phyloP scores from a whole-genome alignment of 176 grass and related monocot species.

The Oryza nivara region DNA sequence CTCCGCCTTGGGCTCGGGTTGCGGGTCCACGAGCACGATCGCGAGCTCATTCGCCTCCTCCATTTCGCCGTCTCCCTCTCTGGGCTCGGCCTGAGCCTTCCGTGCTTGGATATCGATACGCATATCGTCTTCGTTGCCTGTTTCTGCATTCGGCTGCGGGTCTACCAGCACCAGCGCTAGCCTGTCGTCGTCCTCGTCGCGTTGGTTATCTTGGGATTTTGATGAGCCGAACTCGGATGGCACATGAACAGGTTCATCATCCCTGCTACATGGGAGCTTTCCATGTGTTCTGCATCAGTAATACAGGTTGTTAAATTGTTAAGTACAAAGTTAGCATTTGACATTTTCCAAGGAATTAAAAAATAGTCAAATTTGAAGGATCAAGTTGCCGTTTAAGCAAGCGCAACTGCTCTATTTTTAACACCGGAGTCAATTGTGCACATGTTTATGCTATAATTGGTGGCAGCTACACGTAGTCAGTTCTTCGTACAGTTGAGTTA shows the following conservation, averaged over 20 bases:
- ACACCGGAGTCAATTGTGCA: background rate
- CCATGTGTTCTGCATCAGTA: background rate
- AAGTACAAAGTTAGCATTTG: background rate
- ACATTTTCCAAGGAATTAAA: background rate
- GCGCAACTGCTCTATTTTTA: background rate
- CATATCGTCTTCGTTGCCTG: background rate
- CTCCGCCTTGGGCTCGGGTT: background rate
- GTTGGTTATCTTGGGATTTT: slow-evolving; percentile 21
- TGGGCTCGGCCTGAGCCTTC: background rate
- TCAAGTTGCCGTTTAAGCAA: background rate
- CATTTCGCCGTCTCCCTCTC: slow-evolving; percentile 17
- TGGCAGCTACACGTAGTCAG: background rate
- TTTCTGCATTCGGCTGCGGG: background rate
- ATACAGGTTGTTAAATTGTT: background rate
- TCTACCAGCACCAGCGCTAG: slow-evolving; percentile 40
- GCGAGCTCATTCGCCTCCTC: slow-evolving; percentile 40
- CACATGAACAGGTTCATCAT: background rate
- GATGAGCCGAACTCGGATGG: slow-evolving; percentile 19
- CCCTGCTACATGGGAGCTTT: slow-evolving; percentile 6
- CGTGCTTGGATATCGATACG: too few relatives aligned
- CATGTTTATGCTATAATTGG: background rate
- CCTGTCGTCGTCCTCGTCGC: slow-evolving; percentile 39
- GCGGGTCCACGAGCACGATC: slow-evolving; percentile 51
- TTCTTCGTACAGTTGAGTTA: background rate
- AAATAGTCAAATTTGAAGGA: background rate